Base-by-base conservation (phyloP, 163 green algal genomes). In the Scenedesmus sp. region DNA sequence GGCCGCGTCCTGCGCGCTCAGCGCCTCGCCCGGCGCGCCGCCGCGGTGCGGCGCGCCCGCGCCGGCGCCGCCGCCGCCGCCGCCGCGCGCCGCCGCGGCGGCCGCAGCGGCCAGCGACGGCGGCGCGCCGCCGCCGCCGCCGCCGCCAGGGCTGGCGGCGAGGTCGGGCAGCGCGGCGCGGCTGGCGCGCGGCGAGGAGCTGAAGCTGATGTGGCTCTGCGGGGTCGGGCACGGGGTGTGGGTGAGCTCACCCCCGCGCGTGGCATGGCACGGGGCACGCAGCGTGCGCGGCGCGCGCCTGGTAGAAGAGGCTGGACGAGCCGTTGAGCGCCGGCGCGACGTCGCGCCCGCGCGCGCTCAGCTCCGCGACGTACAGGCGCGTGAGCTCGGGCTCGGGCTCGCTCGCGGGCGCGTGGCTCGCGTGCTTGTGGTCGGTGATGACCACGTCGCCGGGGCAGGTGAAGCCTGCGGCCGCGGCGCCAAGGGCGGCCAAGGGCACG, bases 361-460 rank as follows among this genome's bases (percentile, higher is more conserved):
- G 83, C 57, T 90, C 79, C 0, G 67, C 81, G 62, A 93, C 56
- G 33, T 71, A 86, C 51, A 91, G 66, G 34, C 81, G 83, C 56
- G 91, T 80, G 34, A 95, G 54, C 73, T 95, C 91, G 1, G 83
- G 47, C 54, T 94, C 88, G 36, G 57, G 63, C 57, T 69, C 62
- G 56, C 50, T 63, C 70, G 69, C 53, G 24, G 71, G 70, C 2
- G 71, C 39, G 51, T 77, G 57, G 57, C 75, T 75, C 50, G 57
- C 56, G 28, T 77, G 54, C 48, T 77, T 77, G 65, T 67, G 75
- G 39, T 82, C 76, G 20, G 56, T 77, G 13, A 82, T 33, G n/a
- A 97, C 75, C 18, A 84, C 81, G 60, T 95, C 87, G 0, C 91
- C 93, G 2, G 86, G 67, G 7, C 67, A 42, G 17, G 89, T 93